A percentile compares a stretch with the other conserved stretches of the same genome.
Conservation (phyloP, 768 basidiomycete genomes). For the Boletus patriciae region DNA sequence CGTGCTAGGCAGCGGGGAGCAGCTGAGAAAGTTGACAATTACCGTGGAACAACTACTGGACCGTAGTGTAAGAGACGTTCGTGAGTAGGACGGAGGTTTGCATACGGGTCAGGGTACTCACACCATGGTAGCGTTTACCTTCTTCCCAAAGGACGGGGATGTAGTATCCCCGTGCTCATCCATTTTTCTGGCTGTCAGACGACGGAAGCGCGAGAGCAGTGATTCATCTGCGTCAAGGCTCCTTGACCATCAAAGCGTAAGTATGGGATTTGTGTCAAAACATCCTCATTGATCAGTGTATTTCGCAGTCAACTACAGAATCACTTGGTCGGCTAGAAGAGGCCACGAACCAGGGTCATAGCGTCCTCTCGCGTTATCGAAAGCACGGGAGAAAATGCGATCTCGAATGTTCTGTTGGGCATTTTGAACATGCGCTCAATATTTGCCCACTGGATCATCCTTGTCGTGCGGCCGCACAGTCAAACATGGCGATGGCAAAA, state of each 20-base stretch:
- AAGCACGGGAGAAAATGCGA: neutral
- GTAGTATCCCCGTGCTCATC: neutral
- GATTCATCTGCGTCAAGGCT: neutral
- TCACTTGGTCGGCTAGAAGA: neutral
- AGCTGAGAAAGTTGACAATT: neutral
- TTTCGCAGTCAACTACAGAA: neutral
- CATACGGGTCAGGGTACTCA: neutral
- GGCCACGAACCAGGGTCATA: neutral
- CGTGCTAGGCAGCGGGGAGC: conserved; percentile 2
- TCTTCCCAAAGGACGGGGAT: neutral
- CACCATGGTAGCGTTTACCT: neutral
- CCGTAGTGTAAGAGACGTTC: neutral
- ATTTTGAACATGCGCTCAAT: neutral
- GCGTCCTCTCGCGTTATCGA: neutral
- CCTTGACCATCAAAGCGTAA: neutral
- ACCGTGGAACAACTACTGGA: neutral
- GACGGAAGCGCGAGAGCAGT: neutral
- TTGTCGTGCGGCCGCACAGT: conserved; percentile 1
- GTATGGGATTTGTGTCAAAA: neutral
- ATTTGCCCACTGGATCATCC: neutral
- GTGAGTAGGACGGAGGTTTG: neutral
- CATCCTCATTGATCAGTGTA: no score
- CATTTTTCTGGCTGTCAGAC: neutral
- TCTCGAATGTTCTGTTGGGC: neutral
- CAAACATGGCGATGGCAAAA: conserved; percentile 1